Evolutionary conservation across 2,329 filamentous ascomycete genomes (phyloP), one percentile per base, ranked within the genome.

Genomic region (Aspergillus sp.): DNA sequence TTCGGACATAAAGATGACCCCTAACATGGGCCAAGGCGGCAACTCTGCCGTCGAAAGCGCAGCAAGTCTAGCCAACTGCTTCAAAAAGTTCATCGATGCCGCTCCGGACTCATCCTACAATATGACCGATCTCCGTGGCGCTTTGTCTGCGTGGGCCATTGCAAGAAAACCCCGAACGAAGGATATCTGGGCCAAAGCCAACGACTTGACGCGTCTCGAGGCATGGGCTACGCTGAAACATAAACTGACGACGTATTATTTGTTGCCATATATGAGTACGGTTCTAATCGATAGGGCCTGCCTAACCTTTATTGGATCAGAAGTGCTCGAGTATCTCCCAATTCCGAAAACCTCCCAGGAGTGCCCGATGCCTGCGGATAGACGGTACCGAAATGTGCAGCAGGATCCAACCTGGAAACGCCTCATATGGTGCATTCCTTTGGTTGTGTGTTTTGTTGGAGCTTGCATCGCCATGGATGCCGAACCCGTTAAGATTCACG

Each of bases 11-110:
- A 45, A 64, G 60, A 59, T 71, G 64, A 66, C 64, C 9, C 63
- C 64, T 1, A 69, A 67, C 32, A 38, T 58, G 10, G 71, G 71
- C 13, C 70, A 71, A 56, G 72, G 72, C 1, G 72, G 66, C 4
- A 75, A 74, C 53, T 62, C 58, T 19, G 69, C 70, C 4, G 70
- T 75, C 17, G 71, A 75, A 57, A 64, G 62, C 38, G 71, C 64
- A 9, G 71, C 70, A 10, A 61, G 60, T 7, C 56, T 72, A 3
- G 64, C 66, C 10, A 71, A 71, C 42, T 55, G 54, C 16, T 19
- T 42, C n/a, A n/a, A 10, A 13, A 42, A n/a, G 11, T 42, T 42
- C 19, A n/a, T 42, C 16, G 19, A 42, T 13, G 11, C 40, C 17
- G 5, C 16, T 42, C 16, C 40, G 10, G 19, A 17, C 6, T 17